Evolutionary conservation across 129 eudicot species (phyloP).

Genomic region (sunflower (Helianthus annuus)): DNA sequence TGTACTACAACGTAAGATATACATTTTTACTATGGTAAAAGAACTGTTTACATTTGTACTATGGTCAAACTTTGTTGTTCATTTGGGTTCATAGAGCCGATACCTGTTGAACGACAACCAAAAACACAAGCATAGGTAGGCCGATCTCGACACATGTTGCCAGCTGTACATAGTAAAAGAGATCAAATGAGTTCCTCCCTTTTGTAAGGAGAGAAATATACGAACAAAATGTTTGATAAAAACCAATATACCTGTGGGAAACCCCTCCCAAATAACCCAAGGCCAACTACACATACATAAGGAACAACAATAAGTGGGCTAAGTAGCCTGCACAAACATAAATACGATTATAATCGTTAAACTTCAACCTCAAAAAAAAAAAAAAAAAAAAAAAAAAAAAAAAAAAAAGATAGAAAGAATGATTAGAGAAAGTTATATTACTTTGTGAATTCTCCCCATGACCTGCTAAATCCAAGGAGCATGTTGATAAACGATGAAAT

Average conservation of each 20-base stretch:
- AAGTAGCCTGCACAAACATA: slow-evolving; percentile 54
- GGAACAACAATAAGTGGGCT: slow-evolving; percentile 82
- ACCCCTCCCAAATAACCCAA: slow-evolving; percentile 82
- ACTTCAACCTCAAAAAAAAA: background rate
- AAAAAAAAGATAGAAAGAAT: background rate
- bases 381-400: background rate
- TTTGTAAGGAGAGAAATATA: background rate
- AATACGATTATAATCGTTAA: background rate
- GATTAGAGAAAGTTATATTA: slow-evolving; percentile 30
- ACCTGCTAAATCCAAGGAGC: slow-evolving; percentile 70
- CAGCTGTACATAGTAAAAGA: slow-evolving; percentile 41
- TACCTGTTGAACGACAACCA: slow-evolving; percentile 83
- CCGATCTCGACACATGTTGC: slow-evolving; percentile 85
- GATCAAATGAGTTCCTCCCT: background rate
- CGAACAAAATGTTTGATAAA: background rate
- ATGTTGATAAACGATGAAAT: slow-evolving; percentile 81
- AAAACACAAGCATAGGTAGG: slow-evolving; percentile 75
- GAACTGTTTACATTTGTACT: background rate
- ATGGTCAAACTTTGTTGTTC: background rate
- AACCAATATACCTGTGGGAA: slow-evolving; percentile 67
- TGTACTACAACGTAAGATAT: slow-evolving; percentile 47
- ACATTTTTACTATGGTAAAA: too few relatives aligned
- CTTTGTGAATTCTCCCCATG: slow-evolving; percentile 85
- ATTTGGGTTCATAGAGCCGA: slow-evolving; percentile 3
- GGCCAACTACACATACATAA: slow-evolving; percentile 71